Conservation (phyloP, 208 protist genomes). For the Angomonas ambiguus region DNA sequence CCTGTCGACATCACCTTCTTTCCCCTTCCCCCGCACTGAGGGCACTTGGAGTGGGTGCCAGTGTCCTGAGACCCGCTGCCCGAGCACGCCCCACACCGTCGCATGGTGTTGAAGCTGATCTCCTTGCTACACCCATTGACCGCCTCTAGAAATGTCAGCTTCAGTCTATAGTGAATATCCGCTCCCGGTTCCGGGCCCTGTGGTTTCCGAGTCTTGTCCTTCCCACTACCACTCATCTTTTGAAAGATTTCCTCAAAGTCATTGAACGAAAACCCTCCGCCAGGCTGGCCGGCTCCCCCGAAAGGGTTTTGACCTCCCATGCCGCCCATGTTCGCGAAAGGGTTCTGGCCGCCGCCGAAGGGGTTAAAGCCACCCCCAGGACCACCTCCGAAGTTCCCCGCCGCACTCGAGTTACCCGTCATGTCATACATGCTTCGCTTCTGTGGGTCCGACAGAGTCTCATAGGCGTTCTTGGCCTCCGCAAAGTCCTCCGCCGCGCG, state of each 20-base stretch:
- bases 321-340: slow-evolving; percentile 35
- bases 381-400: slow-evolving; percentile 43
- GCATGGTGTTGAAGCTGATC: slow-evolving; percentile 89
- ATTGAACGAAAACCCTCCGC: slow-evolving; percentile 71
- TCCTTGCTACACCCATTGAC: slow-evolving; percentile 86
- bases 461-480: slow-evolving; percentile 88
- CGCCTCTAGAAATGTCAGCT: slow-evolving; percentile 75
- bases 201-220: slow-evolving; percentile 81
- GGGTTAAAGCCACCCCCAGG: slow-evolving; percentile 29
- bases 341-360: slow-evolving; percentile 38
- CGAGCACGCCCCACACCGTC: slow-evolving; percentile 73
- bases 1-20: slow-evolving; percentile 90
- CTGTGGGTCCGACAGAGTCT: slow-evolving; percentile 83
- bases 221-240: slow-evolving; percentile 77
- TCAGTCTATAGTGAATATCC: slow-evolving; percentile 85
- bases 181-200: slow-evolving; percentile 81
- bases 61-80: slow-evolving; percentile 82
- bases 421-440: slow-evolving; percentile 91
- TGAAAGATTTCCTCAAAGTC: slow-evolving; percentile 89
- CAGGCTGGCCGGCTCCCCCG: slow-evolving; percentile 24
- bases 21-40: slow-evolving; percentile 79
- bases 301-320: slow-evolving; percentile 40
- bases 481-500: slow-evolving; percentile 83
- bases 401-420: slow-evolving; percentile 77
- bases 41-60: slow-evolving; percentile 68